A percentile compares a stretch with the other conserved stretches of the same genome.
Conservation (phyloP, 129 eudicot species). For the Tanacetum coccineum region DNA sequence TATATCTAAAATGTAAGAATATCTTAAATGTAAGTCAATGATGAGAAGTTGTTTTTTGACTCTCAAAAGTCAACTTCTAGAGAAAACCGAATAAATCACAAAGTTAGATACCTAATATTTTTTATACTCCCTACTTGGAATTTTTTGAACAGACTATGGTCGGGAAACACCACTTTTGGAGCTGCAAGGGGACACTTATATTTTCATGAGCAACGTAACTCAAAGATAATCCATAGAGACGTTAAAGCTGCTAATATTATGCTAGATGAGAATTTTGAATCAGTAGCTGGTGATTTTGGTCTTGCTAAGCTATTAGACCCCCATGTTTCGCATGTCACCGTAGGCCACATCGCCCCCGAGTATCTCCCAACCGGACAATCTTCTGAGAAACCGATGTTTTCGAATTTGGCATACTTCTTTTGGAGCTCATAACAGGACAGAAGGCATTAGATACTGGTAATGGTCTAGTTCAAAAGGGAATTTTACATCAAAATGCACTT, state of each 20-base stretch:
- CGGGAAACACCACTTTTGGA: slow-evolving; percentile 73
- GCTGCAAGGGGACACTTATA: slow-evolving; percentile 86
- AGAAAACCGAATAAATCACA: neutral
- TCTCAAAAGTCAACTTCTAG: slow-evolving; percentile 2
- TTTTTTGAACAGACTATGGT: slow-evolving; percentile 42
- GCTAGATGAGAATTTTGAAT: slow-evolving; percentile 91
- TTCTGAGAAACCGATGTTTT: slow-evolving; percentile 89
- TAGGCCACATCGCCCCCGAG: too few species aligned
- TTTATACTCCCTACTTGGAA: neutral
- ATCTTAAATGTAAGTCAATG: too few species aligned
- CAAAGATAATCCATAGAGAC: too few species aligned
- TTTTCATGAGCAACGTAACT: slow-evolving; percentile 88
- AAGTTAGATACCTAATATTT: neutral
- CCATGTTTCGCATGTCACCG: slow-evolving; percentile 80
- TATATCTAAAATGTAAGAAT: too few species aligned
- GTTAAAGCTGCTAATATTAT: slow-evolving; percentile 93
- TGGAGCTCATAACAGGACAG: slow-evolving; percentile 87
- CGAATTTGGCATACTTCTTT: slow-evolving; percentile 86
- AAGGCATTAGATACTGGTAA: slow-evolving; percentile 74
- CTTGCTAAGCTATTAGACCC: slow-evolving; percentile 90
- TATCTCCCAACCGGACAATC: too few species aligned
- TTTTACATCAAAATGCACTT: too few species aligned
- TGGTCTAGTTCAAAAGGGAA: slow-evolving; percentile 84
- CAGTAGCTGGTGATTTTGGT: slow-evolving; percentile 98
- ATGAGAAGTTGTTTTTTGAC: too few species aligned